Conservation (phyloP, 2,329 filamentous ascomycete species). For the Hypoxylon sp. region DNA sequence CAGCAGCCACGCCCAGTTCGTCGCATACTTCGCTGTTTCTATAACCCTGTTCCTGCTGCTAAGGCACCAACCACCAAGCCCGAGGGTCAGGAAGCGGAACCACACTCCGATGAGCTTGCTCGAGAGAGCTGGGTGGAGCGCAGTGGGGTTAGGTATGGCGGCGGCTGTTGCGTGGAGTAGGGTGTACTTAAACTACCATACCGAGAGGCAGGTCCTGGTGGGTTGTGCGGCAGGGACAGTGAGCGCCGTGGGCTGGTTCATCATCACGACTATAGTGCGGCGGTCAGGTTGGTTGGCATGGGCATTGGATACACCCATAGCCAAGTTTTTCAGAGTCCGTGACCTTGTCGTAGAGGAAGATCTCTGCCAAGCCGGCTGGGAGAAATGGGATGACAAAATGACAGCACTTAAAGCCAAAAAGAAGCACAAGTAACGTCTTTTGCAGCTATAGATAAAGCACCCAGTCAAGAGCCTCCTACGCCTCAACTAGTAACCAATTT, state of each 20-base stretch:
- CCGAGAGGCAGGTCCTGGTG: conserved; percentile 85
- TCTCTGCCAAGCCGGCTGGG: conserved; percentile 91
- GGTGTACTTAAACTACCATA: conserved; percentile 95
- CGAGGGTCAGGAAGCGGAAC: conserved; percentile 54
- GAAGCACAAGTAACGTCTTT: conserved; percentile 46
- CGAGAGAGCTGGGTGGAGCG: conserved; percentile 70
- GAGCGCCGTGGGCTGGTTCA: conserved; percentile 85
- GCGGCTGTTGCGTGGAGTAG: conserved; percentile 83
- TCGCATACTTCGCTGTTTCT: conserved; percentile 90
- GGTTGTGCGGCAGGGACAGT: conserved; percentile 79
- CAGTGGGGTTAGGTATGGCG: conserved; percentile 73
- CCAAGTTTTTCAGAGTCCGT: conserved; percentile 78
- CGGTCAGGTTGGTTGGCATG: conserved; percentile 78
- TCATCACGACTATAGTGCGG: conserved; percentile 76
- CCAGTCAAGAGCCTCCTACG: background rate
- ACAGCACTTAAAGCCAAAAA: conserved; percentile 54
- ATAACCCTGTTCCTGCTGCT: conserved; percentile 87
- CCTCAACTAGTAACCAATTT: background rate
- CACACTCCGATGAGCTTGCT: conserved; percentile 71
- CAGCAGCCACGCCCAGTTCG: conserved; percentile 92
- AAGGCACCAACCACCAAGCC: conserved; percentile 75
- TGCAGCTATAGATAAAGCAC: background rate
- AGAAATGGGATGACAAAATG: conserved; percentile 80
- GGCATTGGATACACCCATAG: conserved; percentile 76
- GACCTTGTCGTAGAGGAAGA: conserved; percentile 92